Base-by-base conservation (phyloP, 2,329 filamentous ascomycete species). In the Pseudocercospora fuligena region DNA sequence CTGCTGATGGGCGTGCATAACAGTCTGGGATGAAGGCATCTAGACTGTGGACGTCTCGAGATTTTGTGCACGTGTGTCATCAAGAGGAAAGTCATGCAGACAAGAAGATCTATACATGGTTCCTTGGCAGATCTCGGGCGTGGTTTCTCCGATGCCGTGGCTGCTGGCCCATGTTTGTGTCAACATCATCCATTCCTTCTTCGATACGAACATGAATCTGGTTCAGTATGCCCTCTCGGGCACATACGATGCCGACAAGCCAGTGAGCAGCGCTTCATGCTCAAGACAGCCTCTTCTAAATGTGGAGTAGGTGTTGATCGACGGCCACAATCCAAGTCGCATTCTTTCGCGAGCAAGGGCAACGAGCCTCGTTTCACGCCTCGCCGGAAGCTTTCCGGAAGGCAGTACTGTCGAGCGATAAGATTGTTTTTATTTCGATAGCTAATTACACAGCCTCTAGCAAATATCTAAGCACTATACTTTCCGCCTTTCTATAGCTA, bases 271-370 rank as follows among this genome's bases (percentile, higher is more conserved):
- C 19, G n/a, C 49, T 27, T 29, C 11, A 6, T 53, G 23, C 49
- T 11, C 23, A 21, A 29, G 25, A 1, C 19, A 5, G 29, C 19
- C 19, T 25, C 6, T 14, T 53, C 49, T 53, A 25, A 53, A 14
- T 16, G 12, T 27, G 4, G 12, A 53, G 49, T 53, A 53, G 49
- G 49, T 78, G 27, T 67, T 79, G 14, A 72, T 78, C 60, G 77
- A 79, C 68, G 73, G 74, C 40, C 64, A 66, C n/a, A 61, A 76
- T 46, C 69, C 72, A 14, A 54, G 63, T 21, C 72, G 75, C 8
- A 65, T 33, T 36, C 66, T 78, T 29, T 71, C 71, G 29, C 65
- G 66, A 23, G 46, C 65, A 12, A 47, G 23, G 19, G 76, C 75
- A 21, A 51, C 67, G 23, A 25, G 69, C 25, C 59, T 75, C 11